Conservation (phyloP, 345 rosid species). For the Melaleuca quinquenervia region DNA sequence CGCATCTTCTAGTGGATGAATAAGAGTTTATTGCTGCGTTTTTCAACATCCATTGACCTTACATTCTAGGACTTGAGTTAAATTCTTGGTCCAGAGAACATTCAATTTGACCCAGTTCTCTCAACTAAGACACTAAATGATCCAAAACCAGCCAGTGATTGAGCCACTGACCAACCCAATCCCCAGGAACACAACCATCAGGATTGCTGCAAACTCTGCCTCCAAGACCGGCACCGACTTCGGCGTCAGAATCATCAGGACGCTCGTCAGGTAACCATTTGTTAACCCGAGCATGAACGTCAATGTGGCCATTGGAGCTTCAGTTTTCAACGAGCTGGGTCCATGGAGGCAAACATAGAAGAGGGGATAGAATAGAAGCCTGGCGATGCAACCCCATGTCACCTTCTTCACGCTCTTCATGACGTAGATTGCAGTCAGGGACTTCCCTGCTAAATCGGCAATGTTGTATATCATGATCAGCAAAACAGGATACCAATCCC, state of each 20-base stretch:
- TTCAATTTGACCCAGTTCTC: not conserved
- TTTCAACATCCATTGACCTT: not conserved
- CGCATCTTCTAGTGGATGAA: not conserved
- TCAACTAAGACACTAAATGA: slow-evolving; percentile 13
- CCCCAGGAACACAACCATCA: slow-evolving; percentile 67
- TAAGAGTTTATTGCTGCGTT: not conserved
- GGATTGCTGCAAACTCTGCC: slow-evolving; percentile 71
- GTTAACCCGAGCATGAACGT: slow-evolving; percentile 72
- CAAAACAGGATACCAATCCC: slow-evolving; percentile 76
- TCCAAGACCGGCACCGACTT: slow-evolving; percentile 59
- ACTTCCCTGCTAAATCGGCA: slow-evolving; percentile 71
- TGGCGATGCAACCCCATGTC: slow-evolving; percentile 50
- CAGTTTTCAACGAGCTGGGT: slow-evolving; percentile 73
- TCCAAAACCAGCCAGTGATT: slow-evolving; percentile 82
- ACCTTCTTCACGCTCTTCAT: slow-evolving; percentile 41
- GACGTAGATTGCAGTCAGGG: slow-evolving; percentile 53
- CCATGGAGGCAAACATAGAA: slow-evolving; percentile 68
- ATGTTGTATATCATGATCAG: slow-evolving; percentile 66
- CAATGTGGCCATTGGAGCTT: slow-evolving; percentile 46
- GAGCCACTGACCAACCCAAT: slow-evolving; percentile 73
- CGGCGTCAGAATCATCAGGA: slow-evolving; percentile 73
- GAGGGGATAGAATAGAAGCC: slow-evolving; percentile 70
- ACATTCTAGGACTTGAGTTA: not conserved
- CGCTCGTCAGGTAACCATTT: slow-evolving; percentile 83
- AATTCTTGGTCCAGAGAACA: not conserved